Conservation (phyloP, 2,329 filamentous ascomycete genomes). For the Diplodia scrobiculata region DNA sequence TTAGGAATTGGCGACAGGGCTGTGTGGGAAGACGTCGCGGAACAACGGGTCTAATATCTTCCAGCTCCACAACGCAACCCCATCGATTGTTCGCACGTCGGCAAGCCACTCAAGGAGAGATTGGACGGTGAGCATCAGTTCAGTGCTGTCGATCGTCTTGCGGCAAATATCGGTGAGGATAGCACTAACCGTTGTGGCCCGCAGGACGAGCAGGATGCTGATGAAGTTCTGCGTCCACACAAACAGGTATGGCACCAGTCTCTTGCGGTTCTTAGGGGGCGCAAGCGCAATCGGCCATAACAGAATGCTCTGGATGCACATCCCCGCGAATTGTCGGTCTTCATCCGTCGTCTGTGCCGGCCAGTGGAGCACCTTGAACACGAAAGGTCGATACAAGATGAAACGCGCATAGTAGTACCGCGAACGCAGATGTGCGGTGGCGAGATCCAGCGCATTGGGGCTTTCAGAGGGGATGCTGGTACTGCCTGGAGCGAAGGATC, state of each 20-base stretch:
- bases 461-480: background rate
- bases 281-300: conserved; percentile 63
- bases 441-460: conserved; percentile 5
- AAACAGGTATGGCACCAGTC: conserved; percentile 61
- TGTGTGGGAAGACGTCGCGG: conserved; percentile 22
- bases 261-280: conserved; percentile 60
- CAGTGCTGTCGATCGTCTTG: conserved; percentile 51
- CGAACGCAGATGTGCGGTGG: conserved; percentile 32
- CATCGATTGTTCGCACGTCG: conserved; percentile 59
- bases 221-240: conserved; percentile 66
- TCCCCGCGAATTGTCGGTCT: conserved; percentile 58
- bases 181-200: conserved; percentile 57
- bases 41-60: conserved; percentile 26
- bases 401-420: conserved; percentile 33
- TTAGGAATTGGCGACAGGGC: background rate
- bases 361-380: conserved; percentile 45
- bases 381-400: conserved; percentile 33
- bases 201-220: conserved; percentile 60
- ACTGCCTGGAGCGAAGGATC: background rate
- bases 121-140: conserved; percentile 55
- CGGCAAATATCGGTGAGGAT: conserved; percentile 55
- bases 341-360: conserved; percentile 57
- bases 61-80: conserved; percentile 61
- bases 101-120: conserved; percentile 63
- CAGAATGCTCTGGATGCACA: conserved; percentile 60